A percentile compares a stretch with the other conserved stretches of the same genome.
Conservation (phyloP, 305 asterid genomes). For the Fraxinus xanthoxyloides region DNA sequence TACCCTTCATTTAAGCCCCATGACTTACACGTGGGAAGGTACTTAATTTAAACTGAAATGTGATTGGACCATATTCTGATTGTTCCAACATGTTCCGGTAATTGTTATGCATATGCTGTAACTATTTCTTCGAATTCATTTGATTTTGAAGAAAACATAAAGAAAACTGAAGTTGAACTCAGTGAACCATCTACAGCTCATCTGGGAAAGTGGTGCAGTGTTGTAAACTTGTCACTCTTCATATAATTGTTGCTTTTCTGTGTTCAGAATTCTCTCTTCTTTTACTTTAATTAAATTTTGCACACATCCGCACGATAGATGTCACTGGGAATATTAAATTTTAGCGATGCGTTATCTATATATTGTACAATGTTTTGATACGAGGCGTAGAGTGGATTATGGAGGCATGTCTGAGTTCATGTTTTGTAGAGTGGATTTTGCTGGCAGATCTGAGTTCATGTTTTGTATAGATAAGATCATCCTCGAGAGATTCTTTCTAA, state of each 20-base stretch:
- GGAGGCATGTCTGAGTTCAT: neutral
- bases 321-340: too few relatives aligned
- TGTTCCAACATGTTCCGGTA: conserved; percentile 25
- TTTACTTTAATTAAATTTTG: neutral
- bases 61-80: conserved; percentile 32
- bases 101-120: conserved; percentile 1
- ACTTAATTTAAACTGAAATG: conserved; percentile 19
- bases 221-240: neutral
- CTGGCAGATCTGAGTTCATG: neutral
- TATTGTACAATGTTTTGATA: neutral
- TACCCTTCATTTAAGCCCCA: conserved; percentile 27
- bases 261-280: neutral
- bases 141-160: conserved; percentile 4
- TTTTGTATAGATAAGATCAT: neutral
- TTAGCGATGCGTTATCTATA: neutral
- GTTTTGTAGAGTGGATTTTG: neutral
- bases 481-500: neutral
- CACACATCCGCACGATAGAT: neutral
- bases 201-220: neutral
- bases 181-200: neutral
- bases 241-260: neutral
- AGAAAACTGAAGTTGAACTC: neutral
- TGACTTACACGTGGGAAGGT: conserved; percentile 27
- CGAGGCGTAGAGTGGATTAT: neutral
- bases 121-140: conserved; percentile 11